Base-by-base conservation (phyloP, 2,329 filamentous ascomycete species). In the Leptographium flavum region DNA sequence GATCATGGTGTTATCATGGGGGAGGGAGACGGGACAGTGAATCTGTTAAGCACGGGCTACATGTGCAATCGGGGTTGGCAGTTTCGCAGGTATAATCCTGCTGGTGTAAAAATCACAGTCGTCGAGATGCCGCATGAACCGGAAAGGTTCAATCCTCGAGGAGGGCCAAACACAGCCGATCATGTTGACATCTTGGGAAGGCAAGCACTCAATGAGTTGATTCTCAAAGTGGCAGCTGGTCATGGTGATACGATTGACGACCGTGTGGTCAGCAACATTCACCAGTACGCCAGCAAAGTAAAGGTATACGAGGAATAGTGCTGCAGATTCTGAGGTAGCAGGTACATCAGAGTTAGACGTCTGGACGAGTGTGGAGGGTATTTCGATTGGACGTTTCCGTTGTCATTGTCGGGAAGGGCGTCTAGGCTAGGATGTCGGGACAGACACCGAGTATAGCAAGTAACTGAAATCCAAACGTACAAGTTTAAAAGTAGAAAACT, bases 71-170 rank as follows among this genome's bases (percentile, higher is more conserved):
- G 82, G 55, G 92, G 92, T 3, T 98, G 92, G 92, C 79, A 81
- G 47, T 83, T 95, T 62, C 87, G 87, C 62, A 75, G 92, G 31
- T 98, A 93, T 60, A 98, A 98, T 56, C 92, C 92, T 0, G 83
- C 87, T 0, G 80, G 81, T 2, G 74, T 81, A 28, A 78, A 87
- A 55, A 68, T 98, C 50, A 93, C 79, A 35, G 84, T 88, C 0
- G 87, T 83, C 49, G 92, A 98, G 66, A 98, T 98, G 92, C 84
- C 81, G 1, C 92, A 98, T 58, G 88, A 96, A 57, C 92, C 92
- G 1, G 90, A 95, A 55, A 69, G 86, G 17, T 98, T 95, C 61
- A 90, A 81, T 54, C 87, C 92, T 1, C 70, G 92, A 45, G 79
- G 79, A 17, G 79, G 77, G 0, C 75, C 76, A 22, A 77, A 76